Evolutionary conservation across 192 early-diverging fungal genomes (phyloP).

Genomic region (Entomortierella lignicola): DNA sequence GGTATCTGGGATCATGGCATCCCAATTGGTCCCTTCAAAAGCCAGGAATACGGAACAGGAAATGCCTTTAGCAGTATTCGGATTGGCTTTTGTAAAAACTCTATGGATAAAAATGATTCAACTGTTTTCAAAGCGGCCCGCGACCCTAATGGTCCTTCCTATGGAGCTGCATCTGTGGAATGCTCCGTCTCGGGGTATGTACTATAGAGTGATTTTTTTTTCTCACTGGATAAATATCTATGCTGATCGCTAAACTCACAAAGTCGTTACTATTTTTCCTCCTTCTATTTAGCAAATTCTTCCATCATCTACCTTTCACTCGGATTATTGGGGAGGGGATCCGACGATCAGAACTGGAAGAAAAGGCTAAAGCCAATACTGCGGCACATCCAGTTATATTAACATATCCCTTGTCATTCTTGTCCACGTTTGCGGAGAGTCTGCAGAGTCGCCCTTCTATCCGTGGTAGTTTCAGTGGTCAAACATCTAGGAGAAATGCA

Average conservation of each 20-base stretch:
- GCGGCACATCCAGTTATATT: constrained; percentile 3
- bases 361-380: constrained; percentile 12
- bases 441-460: constrained; percentile 49
- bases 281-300: constrained; percentile 37
- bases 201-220: not conserved
- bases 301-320: constrained; percentile 41
- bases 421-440: constrained; percentile 47
- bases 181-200: constrained; percentile 55
- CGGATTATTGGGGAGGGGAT: constrained; percentile 24
- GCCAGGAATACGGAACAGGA: constrained; percentile 54
- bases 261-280: not conserved
- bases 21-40: constrained; percentile 55
- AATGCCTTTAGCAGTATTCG: constrained; percentile 52
- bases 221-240: not conserved
- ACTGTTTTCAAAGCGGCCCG: constrained; percentile 28
- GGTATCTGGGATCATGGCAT: constrained; percentile 55
- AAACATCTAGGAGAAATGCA: constrained; percentile 7
- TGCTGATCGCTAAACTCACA: not conserved
- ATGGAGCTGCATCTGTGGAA: constrained; percentile 47
- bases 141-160: constrained; percentile 34
- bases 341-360: constrained; percentile 27
- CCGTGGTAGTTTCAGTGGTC: constrained; percentile 37
- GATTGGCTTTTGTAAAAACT: constrained; percentile 56
- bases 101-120: constrained; percentile 26
- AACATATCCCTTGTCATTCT: constrained; percentile 42